These are phyloP conservation scores for Silybum marianum DNA, from an alignment of 129 eudicot genomes.

Conservation along the genomic window DNA sequence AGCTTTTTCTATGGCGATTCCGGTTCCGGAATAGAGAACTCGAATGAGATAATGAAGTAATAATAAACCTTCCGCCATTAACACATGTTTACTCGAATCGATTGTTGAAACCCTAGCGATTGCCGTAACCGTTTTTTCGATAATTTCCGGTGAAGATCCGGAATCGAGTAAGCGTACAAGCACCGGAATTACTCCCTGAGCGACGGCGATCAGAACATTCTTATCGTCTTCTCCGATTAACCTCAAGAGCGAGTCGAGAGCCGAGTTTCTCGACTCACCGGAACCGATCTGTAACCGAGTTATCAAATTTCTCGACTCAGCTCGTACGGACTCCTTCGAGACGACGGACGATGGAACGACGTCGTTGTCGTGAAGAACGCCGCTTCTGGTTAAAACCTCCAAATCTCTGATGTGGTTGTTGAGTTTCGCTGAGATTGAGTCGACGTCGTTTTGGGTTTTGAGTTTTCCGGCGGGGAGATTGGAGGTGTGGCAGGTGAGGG, in stretches of 20 bases:
- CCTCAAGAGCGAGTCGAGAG: constrained; percentile 45
- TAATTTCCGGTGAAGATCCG: constrained; percentile 45
- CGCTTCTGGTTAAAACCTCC: constrained; percentile 42
- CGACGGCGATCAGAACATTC: constrained; percentile 59
- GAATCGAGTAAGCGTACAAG: constrained; percentile 56
- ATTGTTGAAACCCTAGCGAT: constrained; percentile 59
- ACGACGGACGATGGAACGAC: constrained; percentile 1
- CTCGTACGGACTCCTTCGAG: constrained; percentile 43
- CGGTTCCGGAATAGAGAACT: constrained; percentile 64
- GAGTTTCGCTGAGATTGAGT: constrained; percentile 49
- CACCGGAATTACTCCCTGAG: constrained; percentile 70
- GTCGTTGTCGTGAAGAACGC: constrained; percentile 37
- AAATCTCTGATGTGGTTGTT: constrained; percentile 43
- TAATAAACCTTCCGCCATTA: constrained; percentile 56
- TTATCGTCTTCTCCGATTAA: constrained; percentile 60
- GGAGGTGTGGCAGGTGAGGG: constrained; percentile 43
- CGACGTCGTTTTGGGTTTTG: constrained; percentile 69
- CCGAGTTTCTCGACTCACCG: constrained; percentile 44
- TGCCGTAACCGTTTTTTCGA: constrained; percentile 51
- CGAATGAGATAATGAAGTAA: constrained; percentile 51
- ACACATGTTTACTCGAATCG: constrained; percentile 42
- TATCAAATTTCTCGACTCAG: constrained; percentile 47
- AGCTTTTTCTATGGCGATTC: constrained; percentile 60
- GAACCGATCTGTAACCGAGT: constrained; percentile 79
- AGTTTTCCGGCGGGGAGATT: constrained; percentile 59